These are phyloP conservation scores for Macrophomina phaseolina DNA, from an alignment of 2,329 filamentous ascomycete species.

Conservation along the genomic window DNA sequence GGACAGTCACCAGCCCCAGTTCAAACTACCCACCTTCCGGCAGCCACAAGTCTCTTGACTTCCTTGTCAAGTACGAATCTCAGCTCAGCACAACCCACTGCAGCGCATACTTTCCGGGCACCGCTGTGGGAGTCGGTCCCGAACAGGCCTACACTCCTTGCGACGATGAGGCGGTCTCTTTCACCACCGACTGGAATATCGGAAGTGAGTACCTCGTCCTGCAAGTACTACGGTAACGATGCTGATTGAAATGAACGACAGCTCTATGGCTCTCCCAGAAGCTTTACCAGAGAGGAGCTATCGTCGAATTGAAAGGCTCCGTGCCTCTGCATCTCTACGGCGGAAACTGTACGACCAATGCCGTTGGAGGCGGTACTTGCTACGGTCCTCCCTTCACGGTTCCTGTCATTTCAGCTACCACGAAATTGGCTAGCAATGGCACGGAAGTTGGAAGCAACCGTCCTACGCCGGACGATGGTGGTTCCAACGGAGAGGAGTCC, in stretches of 20 bases:
- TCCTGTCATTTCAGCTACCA: not conserved
- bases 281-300: not conserved
- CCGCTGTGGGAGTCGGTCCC: not conserved
- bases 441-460: not conserved
- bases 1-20: conserved; percentile 2
- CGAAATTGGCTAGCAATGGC: not conserved
- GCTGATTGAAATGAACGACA: not conserved
- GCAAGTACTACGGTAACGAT: too few species aligned
- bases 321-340: not conserved
- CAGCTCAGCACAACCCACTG: not conserved
- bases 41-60: conserved; percentile 7
- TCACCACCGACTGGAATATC: conserved; percentile 3
- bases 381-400: not conserved
- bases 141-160: conserved; percentile 5
- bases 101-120: conserved; percentile 5
- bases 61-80: not conserved
- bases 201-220: not conserved
- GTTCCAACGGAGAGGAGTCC: not conserved
- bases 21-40: conserved; percentile 11
- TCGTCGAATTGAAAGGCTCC: not conserved
- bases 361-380: conserved; percentile 9
- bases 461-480: not conserved
- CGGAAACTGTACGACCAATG: not conserved
- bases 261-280: conserved; percentile 7
- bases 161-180: conserved; percentile 9